Conservation (phyloP, 306 rosid species). For the Cucurbita pepo region DNA sequence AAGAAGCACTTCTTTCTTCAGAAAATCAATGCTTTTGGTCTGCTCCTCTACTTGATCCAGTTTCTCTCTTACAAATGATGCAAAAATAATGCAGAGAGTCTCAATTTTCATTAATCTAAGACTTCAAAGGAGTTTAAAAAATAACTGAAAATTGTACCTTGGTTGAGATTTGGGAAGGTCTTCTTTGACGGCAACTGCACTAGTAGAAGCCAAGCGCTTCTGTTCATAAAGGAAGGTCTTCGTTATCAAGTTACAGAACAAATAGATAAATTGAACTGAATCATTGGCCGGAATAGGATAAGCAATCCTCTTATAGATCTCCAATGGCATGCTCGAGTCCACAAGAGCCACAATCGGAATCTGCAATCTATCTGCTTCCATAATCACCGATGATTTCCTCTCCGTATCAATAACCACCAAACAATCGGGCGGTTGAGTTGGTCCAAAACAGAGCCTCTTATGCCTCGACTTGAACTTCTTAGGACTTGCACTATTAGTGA, state of each 20-base stretch:
- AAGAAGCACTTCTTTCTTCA: conserved; percentile 24
- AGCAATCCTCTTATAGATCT: conserved; percentile 34
- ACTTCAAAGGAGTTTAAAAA: not conserved
- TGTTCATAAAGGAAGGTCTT: conserved; percentile 44
- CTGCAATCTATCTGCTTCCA: conserved; percentile 47
- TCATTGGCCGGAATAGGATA: conserved; percentile 69
- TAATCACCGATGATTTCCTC: conserved; percentile 43
- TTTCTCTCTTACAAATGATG: conserved; percentile 17
- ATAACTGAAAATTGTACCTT: conserved; percentile 9
- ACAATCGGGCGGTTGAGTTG: conserved; percentile 65
- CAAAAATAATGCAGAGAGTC: not conserved
- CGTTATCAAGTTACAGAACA: conserved; percentile 68
- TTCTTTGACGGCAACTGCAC: not conserved
- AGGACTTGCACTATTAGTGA: conserved; percentile 60
- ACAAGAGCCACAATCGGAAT: conserved; percentile 73
- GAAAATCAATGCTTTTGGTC: conserved; percentile 13
- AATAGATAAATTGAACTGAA: conserved; percentile 51
- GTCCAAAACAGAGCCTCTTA: conserved; percentile 59
- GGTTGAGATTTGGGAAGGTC: conserved; percentile 5
- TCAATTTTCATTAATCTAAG: not conserved
- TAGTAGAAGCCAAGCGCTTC: conserved; percentile 8
- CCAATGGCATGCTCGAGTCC: conserved; percentile 44
- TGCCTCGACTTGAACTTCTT: conserved; percentile 70
- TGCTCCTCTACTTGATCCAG: conserved; percentile 22
- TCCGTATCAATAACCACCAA: conserved; percentile 50